Evolutionary conservation across 2,329 filamentous ascomycete genomes (phyloP).

Genomic region (Samsoniella hepiali): DNA sequence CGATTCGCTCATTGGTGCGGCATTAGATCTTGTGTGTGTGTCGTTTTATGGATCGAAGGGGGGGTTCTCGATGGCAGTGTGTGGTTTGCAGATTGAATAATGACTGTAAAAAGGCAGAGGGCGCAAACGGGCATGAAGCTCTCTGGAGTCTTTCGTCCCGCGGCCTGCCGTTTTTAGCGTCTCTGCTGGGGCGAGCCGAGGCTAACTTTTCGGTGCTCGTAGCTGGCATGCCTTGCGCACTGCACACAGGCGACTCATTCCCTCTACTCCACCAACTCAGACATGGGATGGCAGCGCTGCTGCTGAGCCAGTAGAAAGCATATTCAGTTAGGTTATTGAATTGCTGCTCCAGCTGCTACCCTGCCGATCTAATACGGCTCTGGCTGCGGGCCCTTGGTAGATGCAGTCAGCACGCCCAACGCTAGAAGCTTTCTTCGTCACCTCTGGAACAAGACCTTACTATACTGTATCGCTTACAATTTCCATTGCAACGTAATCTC

Average conservation of each 20-base stretch:
- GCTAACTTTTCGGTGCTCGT: conserved; percentile 2
- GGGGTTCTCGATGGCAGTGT: not conserved
- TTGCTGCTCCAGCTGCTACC: not conserved
- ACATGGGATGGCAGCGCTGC: not conserved
- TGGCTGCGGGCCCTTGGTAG: not conserved
- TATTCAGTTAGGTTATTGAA: not conserved
- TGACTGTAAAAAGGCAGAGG: not conserved
- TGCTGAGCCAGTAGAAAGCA: not conserved
- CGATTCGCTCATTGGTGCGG: conserved; percentile 45
- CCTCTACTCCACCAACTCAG: not conserved
- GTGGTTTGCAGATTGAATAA: not conserved
- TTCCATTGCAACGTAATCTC: no score
- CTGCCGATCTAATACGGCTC: not conserved
- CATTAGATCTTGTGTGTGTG: conserved; percentile 10
- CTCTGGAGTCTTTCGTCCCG: not conserved
- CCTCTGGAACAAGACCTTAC: no score
- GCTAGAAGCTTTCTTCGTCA: no score
- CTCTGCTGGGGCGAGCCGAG: conserved; percentile 15
- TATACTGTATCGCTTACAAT: no score
- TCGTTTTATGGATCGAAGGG: not conserved
- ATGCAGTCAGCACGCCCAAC: no score
- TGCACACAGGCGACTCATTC: not conserved
- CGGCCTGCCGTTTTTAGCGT: conserved; percentile 14
- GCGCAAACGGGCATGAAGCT: conserved; percentile 8
- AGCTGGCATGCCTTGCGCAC: not conserved